phyloP scores from a whole-genome alignment of 1,284 basidiomycete genomes.

The Sporisorium reilianum region DNA sequence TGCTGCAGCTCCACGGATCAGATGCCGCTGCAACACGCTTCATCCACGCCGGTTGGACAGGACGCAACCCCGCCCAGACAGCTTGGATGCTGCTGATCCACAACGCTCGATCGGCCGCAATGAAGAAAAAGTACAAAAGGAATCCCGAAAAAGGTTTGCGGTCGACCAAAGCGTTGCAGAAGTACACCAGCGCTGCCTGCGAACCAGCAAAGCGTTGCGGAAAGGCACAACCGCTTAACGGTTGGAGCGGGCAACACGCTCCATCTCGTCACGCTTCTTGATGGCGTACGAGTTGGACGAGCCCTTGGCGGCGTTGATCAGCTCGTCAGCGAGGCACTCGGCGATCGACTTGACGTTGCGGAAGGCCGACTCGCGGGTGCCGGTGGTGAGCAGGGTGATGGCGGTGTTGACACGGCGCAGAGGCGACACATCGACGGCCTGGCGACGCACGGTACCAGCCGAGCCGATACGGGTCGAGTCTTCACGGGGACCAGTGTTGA shows the following conservation, averaged over 20 bases:
- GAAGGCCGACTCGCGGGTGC: conserved; percentile 99
- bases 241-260: conserved; percentile 99
- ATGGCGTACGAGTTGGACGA: conserved; percentile 99
- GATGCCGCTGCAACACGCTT: conserved; percentile 21
- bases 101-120: conserved; percentile 26
- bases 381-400: conserved; percentile 92
- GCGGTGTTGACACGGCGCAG: conserved; percentile 98
- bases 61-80: conserved; percentile 32
- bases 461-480: conserved; percentile 99
- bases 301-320: conserved; percentile 99
- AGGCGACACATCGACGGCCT: conserved; percentile 99
- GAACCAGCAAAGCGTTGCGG: conserved; percentile 7
- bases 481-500: conserved; percentile 99
- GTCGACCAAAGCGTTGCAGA: conserved; percentile 29
- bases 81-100: conserved; percentile 20
- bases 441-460: conserved; percentile 98
- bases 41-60: conserved; percentile 19
- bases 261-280: conserved; percentile 92
- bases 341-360: conserved; percentile 97
- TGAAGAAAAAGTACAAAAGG: conserved; percentile 55
- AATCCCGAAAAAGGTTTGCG: conserved; percentile 44
- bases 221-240: conserved; percentile 75
- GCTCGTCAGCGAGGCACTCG: conserved; percentile 98
- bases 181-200: conserved; percentile 29
- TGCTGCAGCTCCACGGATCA: conserved; percentile 43